Evolutionary conservation across 2,329 filamentous ascomycete species (phyloP), one percentile per base, ranked within the genome.

Genomic region (Rhynchosporium secalis): DNA sequence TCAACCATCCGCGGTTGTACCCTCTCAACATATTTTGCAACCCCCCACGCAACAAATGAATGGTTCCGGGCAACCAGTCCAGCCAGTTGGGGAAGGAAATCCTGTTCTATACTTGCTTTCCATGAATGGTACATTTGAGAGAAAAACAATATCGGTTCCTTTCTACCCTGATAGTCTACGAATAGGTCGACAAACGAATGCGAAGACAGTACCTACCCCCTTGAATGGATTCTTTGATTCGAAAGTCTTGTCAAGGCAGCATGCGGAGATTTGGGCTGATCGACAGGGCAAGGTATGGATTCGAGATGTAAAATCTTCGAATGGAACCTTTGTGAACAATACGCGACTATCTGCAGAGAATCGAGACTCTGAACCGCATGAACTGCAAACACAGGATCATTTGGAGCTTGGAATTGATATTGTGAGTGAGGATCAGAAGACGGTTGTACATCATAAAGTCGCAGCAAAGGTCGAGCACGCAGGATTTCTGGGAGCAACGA

Each of bases 401-500:
- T 80, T 99, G 58, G 95, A 99, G 74, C 83, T 99, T 41, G 95
- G 95, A 61, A 99, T 99, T 71, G 95, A 99, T 74, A 99, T 99
- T 72, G 94, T 99, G 57, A 96, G 92, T 76, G 95, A 99, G 75
- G 95, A 99, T 74, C 94, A 98, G 75, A 98, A 96, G 78, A 97
- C 93, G 0, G 92, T 99, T 33, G 93, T 99, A 13, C 95, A 99
- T 74, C 95, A 98, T 79, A 99, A 99, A 74, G 95, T 99, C 54
- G 93, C 94, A 26, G 93, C 95, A 61, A 96, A 96, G 74, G 92
- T 99, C 61, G 95, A 99, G 75, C 92, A 97, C 77, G 92, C 95
- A 45, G 95, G 95, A 6, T 89, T 94, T 67, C 85, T 93, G 66
- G 87, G 84, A 49, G 84, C 88, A 10, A 84, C 86, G 8, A 90